Evolutionary conservation across 2,329 filamentous ascomycete species (phyloP).

Genomic region (Aureobasidium sp.): DNA sequence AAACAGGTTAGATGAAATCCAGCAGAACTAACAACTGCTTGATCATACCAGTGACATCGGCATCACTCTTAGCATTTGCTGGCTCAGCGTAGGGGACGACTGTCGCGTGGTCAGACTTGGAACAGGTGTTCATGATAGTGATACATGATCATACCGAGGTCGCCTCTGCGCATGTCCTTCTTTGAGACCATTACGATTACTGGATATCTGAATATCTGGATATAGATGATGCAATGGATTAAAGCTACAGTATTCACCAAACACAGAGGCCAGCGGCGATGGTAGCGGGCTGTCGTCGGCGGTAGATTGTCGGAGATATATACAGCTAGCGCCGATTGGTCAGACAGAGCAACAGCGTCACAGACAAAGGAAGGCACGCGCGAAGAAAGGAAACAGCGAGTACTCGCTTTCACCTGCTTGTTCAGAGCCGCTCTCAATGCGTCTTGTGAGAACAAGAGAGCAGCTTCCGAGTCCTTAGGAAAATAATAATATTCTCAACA

Average conservation of each 20-base stretch:
- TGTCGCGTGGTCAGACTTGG: conserved; percentile 34
- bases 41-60: conserved; percentile 62
- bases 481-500: neutral
- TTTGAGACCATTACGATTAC: conserved; percentile 53
- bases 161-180: conserved; percentile 68
- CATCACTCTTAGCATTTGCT: conserved; percentile 53
- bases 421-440: neutral
- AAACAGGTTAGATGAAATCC: conserved; percentile 21
- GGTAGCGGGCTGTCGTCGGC: conserved; percentile 19
- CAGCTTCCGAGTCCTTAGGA: neutral
- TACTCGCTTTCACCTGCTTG: neutral
- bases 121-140: conserved; percentile 15
- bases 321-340: conserved; percentile 7
- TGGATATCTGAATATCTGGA: neutral
- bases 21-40: neutral
- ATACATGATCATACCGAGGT: conserved; percentile 54
- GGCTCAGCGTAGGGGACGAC: conserved; percentile 86
- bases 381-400: neutral
- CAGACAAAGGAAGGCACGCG: neutral
- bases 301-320: conserved; percentile 3
- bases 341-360: conserved; percentile 1
- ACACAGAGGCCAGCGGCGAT: neutral
- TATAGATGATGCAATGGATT: neutral
- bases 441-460: neutral
- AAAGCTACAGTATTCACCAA: neutral